Percentiles rank a stretch among this genome's conserved stretches.
These are phyloP conservation scores for Ailanthus altissimus DNA, from an alignment of 345 rosid genomes.

Conservation along the genomic window DNA sequence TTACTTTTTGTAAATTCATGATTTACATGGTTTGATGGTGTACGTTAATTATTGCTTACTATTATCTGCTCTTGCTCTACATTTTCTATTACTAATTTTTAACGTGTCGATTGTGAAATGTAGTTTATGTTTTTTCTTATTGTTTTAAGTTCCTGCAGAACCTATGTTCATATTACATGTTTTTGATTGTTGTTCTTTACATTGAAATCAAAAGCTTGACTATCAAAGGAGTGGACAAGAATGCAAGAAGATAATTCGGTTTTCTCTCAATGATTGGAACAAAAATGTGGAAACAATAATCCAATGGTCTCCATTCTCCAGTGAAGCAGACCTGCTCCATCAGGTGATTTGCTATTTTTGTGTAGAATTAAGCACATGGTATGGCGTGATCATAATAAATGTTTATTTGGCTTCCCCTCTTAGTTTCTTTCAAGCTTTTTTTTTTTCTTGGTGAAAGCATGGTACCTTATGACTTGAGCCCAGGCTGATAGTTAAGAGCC, in stretches of 20 bases:
- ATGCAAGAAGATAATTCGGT: slow-evolving; percentile 59
- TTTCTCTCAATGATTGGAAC: slow-evolving; percentile 60
- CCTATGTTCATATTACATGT: not conserved
- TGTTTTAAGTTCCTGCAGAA: not conserved
- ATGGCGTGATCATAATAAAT: not conserved
- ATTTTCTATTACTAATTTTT: not conserved
- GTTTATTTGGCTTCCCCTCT: not conserved
- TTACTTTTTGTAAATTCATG: not conserved
- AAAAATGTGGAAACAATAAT: slow-evolving; percentile 64
- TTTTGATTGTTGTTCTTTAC: slow-evolving; percentile 18
- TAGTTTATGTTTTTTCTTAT: slow-evolving; percentile 8
- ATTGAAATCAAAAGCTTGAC: slow-evolving; percentile 64
- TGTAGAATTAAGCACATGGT: not conserved
- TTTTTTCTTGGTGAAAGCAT: not conserved
- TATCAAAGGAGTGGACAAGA: slow-evolving; percentile 55
- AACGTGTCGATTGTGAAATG: slow-evolving; percentile 3
- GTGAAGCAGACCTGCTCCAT: slow-evolving; percentile 69
- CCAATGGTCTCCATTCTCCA: slow-evolving; percentile 85
- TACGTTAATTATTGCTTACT: not conserved
- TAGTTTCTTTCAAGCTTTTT: not conserved
- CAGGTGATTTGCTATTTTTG: slow-evolving; percentile 53
- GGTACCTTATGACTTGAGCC: not conserved
- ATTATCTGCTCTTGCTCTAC: not conserved
- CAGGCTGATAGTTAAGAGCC: not conserved
- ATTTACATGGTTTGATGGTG: not conserved